phyloP scores from a whole-genome alignment of 1,284 basidiomycete species.

The Ganoderma boninense region DNA sequence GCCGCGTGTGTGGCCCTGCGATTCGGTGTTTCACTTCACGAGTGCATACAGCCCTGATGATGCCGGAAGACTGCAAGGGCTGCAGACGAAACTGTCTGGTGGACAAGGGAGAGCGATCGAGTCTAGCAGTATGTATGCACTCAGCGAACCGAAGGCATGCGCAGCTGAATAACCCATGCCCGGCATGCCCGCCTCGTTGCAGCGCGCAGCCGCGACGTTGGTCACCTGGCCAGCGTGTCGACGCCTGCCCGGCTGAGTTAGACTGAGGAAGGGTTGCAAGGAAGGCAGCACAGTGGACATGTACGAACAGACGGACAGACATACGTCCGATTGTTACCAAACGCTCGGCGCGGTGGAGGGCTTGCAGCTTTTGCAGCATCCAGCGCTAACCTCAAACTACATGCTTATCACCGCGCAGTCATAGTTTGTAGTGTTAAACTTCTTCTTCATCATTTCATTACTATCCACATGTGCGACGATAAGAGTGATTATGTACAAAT shows the following conservation, averaged over 20 bases:
- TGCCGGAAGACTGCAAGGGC: neutral
- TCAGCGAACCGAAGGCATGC: neutral
- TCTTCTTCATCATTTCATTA: slow-evolving; percentile 27
- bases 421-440: neutral
- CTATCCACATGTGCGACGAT: slow-evolving; percentile 22
- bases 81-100: neutral
- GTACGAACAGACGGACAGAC: neutral
- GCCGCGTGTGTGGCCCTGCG: neutral
- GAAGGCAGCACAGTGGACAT: neutral
- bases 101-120: slow-evolving; percentile 1
- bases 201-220: neutral
- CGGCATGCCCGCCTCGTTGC: slow-evolving; percentile 1
- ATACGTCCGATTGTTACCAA: neutral
- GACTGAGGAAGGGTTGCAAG: neutral
- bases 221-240: neutral
- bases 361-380: neutral
- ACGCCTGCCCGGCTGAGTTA: neutral
- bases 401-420: neutral
- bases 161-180: neutral
- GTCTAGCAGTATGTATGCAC: neutral
- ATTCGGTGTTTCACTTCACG: neutral
- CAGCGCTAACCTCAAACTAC: neutral
- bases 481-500: slow-evolving; percentile 13
- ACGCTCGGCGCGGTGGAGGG: neutral
- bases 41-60: neutral